These are phyloP conservation scores for Populus davidiana DNA, from an alignment of 345 rosid species.

Conservation along the genomic window DNA sequence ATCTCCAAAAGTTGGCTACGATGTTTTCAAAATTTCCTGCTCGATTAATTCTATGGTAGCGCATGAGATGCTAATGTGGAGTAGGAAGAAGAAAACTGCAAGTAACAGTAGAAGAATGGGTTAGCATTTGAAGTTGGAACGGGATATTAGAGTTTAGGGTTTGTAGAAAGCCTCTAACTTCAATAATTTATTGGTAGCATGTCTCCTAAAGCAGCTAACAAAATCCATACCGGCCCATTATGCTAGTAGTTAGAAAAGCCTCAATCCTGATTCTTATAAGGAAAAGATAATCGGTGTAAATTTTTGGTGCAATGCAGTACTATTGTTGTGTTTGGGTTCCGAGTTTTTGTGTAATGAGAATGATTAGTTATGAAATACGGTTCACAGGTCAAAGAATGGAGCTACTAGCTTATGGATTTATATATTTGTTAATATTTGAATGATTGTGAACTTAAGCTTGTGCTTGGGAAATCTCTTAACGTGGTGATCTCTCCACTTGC, in stretches of 20 bases:
- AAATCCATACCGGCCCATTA: neutral
- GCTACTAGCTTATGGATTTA: neutral
- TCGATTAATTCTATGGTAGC: neutral
- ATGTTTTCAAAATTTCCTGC: neutral
- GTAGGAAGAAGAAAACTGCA: neutral
- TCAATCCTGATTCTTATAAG: neutral
- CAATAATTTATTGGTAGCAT: neutral
- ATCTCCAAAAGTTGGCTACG: neutral
- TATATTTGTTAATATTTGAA: neutral
- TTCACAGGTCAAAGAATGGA: neutral
- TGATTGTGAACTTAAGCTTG: neutral
- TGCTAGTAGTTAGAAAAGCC: neutral
- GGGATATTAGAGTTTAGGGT: neutral
- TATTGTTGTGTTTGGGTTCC: neutral
- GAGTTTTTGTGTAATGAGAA: conserved; percentile 3
- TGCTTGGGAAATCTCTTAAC: neutral
- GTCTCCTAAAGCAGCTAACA: neutral
- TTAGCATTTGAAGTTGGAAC: neutral
- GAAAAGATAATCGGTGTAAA: neutral
- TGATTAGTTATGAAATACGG: neutral
- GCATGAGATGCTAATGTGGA: neutral
- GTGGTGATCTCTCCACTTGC: neutral
- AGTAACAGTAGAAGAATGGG: neutral
- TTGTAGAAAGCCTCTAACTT: neutral
- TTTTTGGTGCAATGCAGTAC: neutral